Conservation (phyloP, 257 asterid genomes). For the Solanum verrucosum region DNA sequence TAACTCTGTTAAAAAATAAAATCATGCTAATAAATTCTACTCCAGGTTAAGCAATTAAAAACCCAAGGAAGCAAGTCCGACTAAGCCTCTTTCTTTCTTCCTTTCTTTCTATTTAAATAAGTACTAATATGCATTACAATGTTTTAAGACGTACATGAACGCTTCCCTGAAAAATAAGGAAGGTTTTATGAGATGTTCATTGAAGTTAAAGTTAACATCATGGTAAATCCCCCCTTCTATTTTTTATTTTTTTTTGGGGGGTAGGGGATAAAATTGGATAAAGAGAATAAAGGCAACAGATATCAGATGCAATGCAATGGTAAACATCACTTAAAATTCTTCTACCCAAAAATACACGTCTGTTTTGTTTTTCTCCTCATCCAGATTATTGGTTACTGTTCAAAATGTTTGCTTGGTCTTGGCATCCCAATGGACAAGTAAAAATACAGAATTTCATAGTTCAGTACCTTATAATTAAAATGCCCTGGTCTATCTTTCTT, state of each 20-base stretch:
- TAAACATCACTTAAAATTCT: neutral
- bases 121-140: neutral
- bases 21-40: neutral
- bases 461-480: constrained; percentile 81
- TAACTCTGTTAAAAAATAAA: neutral
- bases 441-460: neutral
- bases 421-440: neutral
- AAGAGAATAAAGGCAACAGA: neutral
- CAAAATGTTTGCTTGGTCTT: neutral
- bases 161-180: neutral
- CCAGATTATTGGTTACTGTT: neutral
- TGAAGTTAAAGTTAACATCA: neutral
- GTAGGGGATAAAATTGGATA: too few relatives aligned
- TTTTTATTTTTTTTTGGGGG: too few relatives aligned
- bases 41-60: neutral
- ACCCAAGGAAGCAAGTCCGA: neutral
- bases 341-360: neutral
- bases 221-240: neutral
- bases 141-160: neutral
- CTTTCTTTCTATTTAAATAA: neutral
- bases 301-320: neutral
- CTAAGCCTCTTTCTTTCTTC: neutral
- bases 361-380: too few relatives aligned
- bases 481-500: constrained; percentile 89
- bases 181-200: neutral